Conservation (phyloP, 352 stramenopile species). For the Blastocystis sp. region DNA sequence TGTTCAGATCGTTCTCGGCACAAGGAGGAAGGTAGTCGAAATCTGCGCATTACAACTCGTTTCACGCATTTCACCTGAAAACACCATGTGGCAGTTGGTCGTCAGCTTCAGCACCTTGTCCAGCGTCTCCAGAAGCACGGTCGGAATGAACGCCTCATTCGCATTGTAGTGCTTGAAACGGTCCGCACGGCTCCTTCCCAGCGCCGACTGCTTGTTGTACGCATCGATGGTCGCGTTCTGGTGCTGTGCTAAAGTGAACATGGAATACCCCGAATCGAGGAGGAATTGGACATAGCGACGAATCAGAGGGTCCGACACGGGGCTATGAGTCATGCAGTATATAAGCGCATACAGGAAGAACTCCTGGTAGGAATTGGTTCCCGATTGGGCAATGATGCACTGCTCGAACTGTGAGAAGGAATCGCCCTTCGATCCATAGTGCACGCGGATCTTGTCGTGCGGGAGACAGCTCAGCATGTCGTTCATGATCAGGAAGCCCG, state of each 20-base stretch:
- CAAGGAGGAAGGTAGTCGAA: constrained; percentile 58
- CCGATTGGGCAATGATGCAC: background rate
- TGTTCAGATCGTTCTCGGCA: constrained; percentile 23
- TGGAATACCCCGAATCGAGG: background rate
- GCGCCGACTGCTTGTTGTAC: constrained; percentile 37
- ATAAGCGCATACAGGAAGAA: background rate
- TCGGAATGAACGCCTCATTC: constrained; percentile 45
- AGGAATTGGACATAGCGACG: constrained; percentile 27
- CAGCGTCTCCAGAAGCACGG: constrained; percentile 4
- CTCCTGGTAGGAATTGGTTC: background rate
- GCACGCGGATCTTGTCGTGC: constrained; percentile 48
- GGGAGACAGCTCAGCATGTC: constrained; percentile 34
- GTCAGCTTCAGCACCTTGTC: background rate
- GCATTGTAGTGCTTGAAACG: constrained; percentile 47
- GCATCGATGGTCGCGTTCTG: constrained; percentile 42
- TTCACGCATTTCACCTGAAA: background rate
- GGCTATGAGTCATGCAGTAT: background rate
- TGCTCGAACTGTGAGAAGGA: constrained; percentile 26
- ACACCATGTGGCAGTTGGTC: constrained; percentile 16
- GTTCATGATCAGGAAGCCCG: constrained; percentile 31
- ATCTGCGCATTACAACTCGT: background rate
- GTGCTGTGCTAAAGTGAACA: constrained; percentile 31
- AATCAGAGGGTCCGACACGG: constrained; percentile 42
- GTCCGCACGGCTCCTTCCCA: constrained; percentile 12
- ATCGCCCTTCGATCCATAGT: constrained; percentile 32